Conservation (phyloP, 139 green algal species). For the Eudorina sp. region DNA sequence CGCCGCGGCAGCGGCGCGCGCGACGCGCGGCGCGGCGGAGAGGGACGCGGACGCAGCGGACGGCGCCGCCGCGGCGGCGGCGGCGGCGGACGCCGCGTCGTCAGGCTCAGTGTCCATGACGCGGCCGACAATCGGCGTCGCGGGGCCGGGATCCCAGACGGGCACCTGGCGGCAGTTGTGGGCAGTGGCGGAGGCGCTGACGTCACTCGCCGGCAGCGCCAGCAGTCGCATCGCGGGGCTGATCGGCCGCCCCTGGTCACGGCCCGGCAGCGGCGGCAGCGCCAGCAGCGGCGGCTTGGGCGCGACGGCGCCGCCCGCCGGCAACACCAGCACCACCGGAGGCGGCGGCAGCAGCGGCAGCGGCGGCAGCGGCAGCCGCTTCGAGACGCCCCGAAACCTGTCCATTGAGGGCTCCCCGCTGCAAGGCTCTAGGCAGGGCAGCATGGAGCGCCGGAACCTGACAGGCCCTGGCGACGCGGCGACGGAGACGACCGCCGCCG, state of each 20-base stretch:
- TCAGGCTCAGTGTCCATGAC: no score
- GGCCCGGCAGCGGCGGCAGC: not conserved
- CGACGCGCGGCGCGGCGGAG: not conserved
- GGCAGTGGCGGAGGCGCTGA: not conserved
- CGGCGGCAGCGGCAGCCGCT: not conserved
- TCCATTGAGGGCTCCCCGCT: not conserved
- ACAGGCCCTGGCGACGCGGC: not conserved
- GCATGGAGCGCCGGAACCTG: not conserved
- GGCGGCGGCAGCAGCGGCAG: not conserved
- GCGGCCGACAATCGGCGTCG: not conserved
- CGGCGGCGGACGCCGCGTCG: no score
- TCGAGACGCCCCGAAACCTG: not conserved
- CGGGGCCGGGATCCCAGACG: not conserved
- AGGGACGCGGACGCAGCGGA: not conserved
- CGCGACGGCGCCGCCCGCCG: not conserved
- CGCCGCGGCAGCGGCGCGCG: not conserved
- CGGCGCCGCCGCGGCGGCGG: not conserved
- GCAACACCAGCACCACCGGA: not conserved
- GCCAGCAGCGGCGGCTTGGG: not conserved
- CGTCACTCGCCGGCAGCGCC: not conserved
- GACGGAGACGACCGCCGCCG: not conserved
- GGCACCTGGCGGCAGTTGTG: not conserved
- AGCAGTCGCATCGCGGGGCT: not conserved
- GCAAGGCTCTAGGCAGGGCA: not conserved
- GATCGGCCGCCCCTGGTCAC: not conserved